Evolutionary conservation across 202 grass and related monocot genomes (phyloP).

Genomic region (Brachypodium distachyon): DNA sequence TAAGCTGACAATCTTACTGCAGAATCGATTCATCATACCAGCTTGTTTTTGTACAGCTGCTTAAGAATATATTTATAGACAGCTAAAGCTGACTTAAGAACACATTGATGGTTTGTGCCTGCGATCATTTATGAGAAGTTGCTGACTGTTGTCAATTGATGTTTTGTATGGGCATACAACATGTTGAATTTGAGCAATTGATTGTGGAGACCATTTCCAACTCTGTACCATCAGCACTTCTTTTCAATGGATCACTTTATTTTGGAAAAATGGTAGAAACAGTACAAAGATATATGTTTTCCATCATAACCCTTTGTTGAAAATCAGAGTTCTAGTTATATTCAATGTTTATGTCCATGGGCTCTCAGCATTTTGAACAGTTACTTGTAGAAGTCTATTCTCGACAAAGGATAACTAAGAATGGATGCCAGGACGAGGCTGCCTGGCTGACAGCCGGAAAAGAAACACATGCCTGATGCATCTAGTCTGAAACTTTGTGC

Average conservation of each 20-base stretch:
- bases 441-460: neutral
- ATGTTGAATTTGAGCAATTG: neutral
- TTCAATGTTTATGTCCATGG: no score
- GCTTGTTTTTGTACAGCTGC: neutral
- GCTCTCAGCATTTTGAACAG: no score
- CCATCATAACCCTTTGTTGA: neutral
- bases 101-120: neutral
- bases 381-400: neutral
- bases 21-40: no score
- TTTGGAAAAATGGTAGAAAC: neutral
- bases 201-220: neutral
- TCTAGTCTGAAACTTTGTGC: neutral
- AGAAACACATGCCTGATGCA: neutral
- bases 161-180: neutral
- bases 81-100: neutral
- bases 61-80: neutral
- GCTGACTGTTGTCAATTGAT: neutral
- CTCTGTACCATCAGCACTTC: neutral
- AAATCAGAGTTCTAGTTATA: neutral
- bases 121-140: neutral
- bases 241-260: neutral
- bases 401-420: neutral
- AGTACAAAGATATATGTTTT: neutral
- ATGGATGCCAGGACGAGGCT: neutral
- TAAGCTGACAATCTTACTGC: no score